Conservation (phyloP, 805 yeast species). For the Hanseniaspora lindneri region DNA sequence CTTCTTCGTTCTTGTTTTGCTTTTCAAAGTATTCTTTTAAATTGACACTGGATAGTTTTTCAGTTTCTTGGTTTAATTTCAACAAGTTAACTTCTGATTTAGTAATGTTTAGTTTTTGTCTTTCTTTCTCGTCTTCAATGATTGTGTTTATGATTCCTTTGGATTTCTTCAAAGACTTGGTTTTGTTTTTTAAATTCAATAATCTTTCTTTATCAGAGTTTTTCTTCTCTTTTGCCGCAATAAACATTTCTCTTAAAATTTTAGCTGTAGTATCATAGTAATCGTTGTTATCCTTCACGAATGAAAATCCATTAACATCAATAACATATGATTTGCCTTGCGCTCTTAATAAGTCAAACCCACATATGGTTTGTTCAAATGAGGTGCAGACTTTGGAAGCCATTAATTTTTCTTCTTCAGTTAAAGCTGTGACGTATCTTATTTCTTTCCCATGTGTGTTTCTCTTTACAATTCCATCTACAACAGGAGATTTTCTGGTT, state of each 20-base stretch:
- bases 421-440: conserved; percentile 70
- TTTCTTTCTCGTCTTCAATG: conserved; percentile 7
- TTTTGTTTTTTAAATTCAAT: conserved; percentile 22
- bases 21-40: conserved; percentile 11
- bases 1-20: conserved; percentile 25
- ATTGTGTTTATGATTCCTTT: conserved; percentile 9
- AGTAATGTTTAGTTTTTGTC: conserved; percentile 16
- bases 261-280: conserved; percentile 77
- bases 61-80: conserved; percentile 12
- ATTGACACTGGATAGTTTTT: conserved; percentile 21
- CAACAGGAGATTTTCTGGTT: conserved; percentile 95
- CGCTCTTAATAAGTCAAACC: conserved; percentile 86
- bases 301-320: conserved; percentile 96
- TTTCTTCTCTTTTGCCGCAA: conserved; percentile 44
- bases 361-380: conserved; percentile 91
- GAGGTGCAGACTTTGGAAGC: conserved; percentile 64
- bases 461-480: conserved; percentile 96
- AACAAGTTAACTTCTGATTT: conserved; percentile 12
- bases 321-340: conserved; percentile 82
- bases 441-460: conserved; percentile 96
- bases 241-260: conserved; percentile 63
- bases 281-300: conserved; percentile 79
- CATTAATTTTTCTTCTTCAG: conserved; percentile 63
- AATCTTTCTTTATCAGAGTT: conserved; percentile 32
- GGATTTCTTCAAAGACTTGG: conserved; percentile 5